Conservation (phyloP, 2,329 filamentous ascomycete species). For the Bipolaris gigantea region DNA sequence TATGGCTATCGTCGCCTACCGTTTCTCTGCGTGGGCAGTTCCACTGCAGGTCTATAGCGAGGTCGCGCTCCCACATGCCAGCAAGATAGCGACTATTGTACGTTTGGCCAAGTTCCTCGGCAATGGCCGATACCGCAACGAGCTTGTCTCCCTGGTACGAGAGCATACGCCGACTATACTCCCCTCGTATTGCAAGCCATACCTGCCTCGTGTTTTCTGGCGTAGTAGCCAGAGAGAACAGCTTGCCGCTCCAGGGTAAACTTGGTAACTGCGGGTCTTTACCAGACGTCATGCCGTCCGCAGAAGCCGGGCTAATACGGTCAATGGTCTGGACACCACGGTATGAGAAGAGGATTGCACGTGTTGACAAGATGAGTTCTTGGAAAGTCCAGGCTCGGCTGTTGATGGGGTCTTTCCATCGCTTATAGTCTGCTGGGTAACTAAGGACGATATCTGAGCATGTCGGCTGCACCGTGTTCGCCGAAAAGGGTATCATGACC, state of each 20-base stretch:
- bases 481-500: background rate
- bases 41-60: conserved; percentile 11
- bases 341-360: conserved; percentile 12
- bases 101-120: conserved; percentile 6
- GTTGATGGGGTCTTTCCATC: conserved; percentile 12
- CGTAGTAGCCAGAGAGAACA: conserved; percentile 3
- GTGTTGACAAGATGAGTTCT: conserved; percentile 10
- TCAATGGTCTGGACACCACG: conserved; percentile 6
- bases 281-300: conserved; percentile 1
- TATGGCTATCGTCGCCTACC: background rate
- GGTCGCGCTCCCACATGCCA: conserved; percentile 12
- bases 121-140: conserved; percentile 10
- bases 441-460: conserved; percentile 1
- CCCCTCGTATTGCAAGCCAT: conserved; percentile 9
- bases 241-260: conserved; percentile 6
- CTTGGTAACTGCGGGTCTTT: conserved; percentile 8
- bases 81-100: conserved; percentile 8
- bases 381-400: conserved; percentile 16
- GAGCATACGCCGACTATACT: conserved; percentile 10
- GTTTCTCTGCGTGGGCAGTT: background rate
- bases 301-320: background rate
- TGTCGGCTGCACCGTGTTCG: background rate
- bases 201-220: conserved; percentile 5
- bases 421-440: conserved; percentile 9
- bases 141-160: conserved; percentile 12